Evolutionary conservation across 495 filamentous ascomycete genomes (phyloP).

Genomic region (Aspergillus diversus): DNA sequence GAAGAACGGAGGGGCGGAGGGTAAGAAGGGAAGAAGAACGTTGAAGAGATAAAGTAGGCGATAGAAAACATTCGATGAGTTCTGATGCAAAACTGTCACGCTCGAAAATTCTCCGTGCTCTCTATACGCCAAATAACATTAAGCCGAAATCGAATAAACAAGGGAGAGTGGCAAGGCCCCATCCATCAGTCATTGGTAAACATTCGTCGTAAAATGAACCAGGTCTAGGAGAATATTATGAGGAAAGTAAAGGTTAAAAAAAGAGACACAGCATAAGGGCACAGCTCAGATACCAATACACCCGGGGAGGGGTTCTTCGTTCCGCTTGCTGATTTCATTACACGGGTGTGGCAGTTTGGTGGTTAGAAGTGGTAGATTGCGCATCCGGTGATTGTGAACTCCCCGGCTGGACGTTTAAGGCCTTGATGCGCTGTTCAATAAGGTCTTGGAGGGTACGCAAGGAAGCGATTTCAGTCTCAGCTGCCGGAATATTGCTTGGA

Average conservation of each 20-base stretch:
- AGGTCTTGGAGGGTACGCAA: conserved; percentile 32
- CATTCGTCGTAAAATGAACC: neutral
- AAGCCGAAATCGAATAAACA: conserved; percentile 7
- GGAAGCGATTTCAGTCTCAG: conserved; percentile 33
- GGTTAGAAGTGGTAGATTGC: neutral
- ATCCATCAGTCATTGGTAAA: conserved; percentile 7
- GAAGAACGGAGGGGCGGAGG: conserved; percentile 7
- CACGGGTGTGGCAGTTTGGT: neutral
- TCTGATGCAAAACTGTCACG: conserved; percentile 19
- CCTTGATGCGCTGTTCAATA: conserved; percentile 33
- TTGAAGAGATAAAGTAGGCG: neutral
- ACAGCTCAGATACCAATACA: conserved; percentile 1
- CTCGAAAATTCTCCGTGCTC: conserved; percentile 17
- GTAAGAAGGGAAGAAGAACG: conserved; percentile 13
- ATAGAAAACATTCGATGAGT: neutral
- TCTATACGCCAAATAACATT: conserved; percentile 20
- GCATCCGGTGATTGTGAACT: neutral
- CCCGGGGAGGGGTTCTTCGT: neutral
- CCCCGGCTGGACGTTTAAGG: conserved; percentile 13
- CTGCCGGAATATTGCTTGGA: conserved; percentile 23
- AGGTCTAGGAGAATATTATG: conserved; percentile 1
- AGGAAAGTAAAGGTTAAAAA: neutral
- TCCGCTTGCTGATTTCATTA: neutral
- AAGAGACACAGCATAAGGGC: neutral
- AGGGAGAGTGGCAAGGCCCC: neutral